A percentile compares a stretch with the other conserved stretches of the same genome.
Evolutionary conservation across 2,329 filamentous ascomycete species (phyloP).

Genomic region (Aureobasidium lini): DNA sequence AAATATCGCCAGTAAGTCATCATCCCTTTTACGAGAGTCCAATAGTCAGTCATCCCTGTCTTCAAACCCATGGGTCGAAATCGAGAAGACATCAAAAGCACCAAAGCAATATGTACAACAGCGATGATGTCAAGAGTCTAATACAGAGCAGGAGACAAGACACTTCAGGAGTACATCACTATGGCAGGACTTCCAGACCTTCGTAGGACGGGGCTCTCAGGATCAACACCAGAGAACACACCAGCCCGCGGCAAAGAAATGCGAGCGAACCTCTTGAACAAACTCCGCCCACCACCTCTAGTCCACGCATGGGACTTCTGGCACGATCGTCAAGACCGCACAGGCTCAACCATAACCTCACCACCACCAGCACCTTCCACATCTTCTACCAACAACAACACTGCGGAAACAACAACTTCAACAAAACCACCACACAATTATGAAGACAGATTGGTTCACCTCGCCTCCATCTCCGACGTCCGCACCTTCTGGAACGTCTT

Average conservation of each 20-base stretch:
- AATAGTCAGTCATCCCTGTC: no score
- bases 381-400: slow-evolving; percentile 5
- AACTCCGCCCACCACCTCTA: slow-evolving; percentile 40
- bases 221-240: slow-evolving; percentile 55
- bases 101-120: no score
- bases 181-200: slow-evolving; percentile 19
- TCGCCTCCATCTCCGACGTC: slow-evolving; percentile 39
- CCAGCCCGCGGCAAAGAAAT: slow-evolving; percentile 73
- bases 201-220: slow-evolving; percentile 46
- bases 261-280: slow-evolving; percentile 41
- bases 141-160: no score
- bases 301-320: slow-evolving; percentile 47
- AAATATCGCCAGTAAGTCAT: background rate
- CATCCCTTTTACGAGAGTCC: background rate
- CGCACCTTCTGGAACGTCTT: slow-evolving; percentile 44
- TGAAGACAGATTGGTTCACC: slow-evolving; percentile 39
- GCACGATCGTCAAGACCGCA: slow-evolving; percentile 39
- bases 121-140: no score
- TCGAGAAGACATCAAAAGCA: no score
- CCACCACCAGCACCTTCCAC: background rate
- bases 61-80: no score
- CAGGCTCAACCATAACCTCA: background rate
- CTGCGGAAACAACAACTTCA: slow-evolving; percentile 16
- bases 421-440: slow-evolving; percentile 24
- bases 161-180: no score